Conservation (phyloP, 2,329 filamentous ascomycete genomes). For the Aureobasidium subglaciale region DNA sequence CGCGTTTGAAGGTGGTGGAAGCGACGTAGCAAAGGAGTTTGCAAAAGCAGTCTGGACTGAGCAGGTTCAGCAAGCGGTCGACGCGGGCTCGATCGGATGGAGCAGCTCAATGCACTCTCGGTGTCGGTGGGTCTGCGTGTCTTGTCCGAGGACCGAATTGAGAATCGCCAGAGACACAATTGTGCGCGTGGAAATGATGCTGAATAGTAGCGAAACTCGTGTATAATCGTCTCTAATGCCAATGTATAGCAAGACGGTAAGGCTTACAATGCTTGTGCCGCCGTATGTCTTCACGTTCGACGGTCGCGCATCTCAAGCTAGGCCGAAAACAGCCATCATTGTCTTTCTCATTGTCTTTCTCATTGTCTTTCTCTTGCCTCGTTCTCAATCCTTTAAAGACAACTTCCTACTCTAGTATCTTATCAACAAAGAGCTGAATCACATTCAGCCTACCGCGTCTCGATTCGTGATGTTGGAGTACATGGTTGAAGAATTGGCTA, state of each 20-base stretch:
- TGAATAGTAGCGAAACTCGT: background rate
- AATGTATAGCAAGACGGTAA: background rate
- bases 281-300: slow-evolving; percentile 1
- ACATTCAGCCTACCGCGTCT: no score
- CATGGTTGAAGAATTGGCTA: background rate
- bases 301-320: background rate
- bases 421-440: no score
- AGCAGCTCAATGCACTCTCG: background rate
- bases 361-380: slow-evolving; percentile 10
- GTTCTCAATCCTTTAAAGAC: background rate
- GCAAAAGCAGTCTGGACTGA: background rate
- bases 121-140: slow-evolving; percentile 1
- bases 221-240: background rate
- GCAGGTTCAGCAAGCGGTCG: slow-evolving; percentile 4
- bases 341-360: background rate
- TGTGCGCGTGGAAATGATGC: background rate
- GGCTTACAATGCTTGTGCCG: background rate
- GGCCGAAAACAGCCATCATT: background rate
- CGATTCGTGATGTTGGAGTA: background rate
- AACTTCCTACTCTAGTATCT: background rate
- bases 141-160: background rate
- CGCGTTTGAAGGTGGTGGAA: background rate
- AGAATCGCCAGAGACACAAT: background rate
- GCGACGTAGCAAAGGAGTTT: background rate
- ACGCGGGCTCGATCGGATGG: slow-evolving; percentile 9